Conservation (phyloP, 768 basidiomycete species). For the Xerocomellus chrysenteron region DNA sequence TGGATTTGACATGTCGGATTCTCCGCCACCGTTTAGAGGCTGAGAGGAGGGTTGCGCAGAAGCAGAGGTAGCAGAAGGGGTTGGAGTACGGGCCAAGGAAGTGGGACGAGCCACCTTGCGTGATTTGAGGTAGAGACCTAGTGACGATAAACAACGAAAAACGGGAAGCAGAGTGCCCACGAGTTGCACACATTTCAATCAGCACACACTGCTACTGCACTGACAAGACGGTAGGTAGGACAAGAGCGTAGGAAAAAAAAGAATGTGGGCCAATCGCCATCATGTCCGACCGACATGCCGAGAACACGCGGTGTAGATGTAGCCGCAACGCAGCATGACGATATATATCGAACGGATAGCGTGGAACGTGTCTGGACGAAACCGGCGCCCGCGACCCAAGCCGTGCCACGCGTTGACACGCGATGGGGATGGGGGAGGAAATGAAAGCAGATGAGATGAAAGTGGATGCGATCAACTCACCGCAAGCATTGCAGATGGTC, state of each 20-base stretch:
- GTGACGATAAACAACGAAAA: conserved; percentile 33
- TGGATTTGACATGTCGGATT: conserved; percentile 37
- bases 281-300: conserved; percentile 34
- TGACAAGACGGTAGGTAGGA: conserved; percentile 33
- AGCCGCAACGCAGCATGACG: conserved; percentile 33
- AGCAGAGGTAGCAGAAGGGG: conserved; percentile 33
- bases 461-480: conserved; percentile 50
- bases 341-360: conserved; percentile 34
- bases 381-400: conserved; percentile 35
- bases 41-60: conserved; percentile 32
- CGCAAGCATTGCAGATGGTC: conserved; percentile 87
- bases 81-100: conserved; percentile 47
- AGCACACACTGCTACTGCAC: conserved; percentile 38
- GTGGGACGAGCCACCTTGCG: conserved; percentile 73
- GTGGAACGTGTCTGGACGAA: conserved; percentile 25
- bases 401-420: conserved; percentile 37
- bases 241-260: conserved; percentile 32
- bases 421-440: conserved; percentile 35
- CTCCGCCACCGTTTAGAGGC: conserved; percentile 34
- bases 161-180: conserved; percentile 35
- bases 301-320: conserved; percentile 35
- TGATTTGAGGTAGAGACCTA: conserved; percentile 86
- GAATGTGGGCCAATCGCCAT: conserved; percentile 35
- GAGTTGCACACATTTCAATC: conserved; percentile 41
- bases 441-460: conserved; percentile 36